Evolutionary conservation across 805 yeast genomes (phyloP).

Genomic region (Barnettozyma siamensis): DNA sequence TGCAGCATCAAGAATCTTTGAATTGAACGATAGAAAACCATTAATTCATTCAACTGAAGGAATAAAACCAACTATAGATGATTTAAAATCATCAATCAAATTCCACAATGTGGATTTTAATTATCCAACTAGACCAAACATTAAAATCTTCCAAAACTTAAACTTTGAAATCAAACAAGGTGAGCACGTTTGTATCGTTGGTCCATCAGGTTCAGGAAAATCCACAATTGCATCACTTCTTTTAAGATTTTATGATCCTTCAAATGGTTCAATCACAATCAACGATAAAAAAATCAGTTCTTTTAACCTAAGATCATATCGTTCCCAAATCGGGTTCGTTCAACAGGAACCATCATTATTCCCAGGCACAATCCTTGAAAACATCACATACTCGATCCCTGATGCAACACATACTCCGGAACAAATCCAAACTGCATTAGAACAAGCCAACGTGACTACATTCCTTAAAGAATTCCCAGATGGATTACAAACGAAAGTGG

Average conservation of each 20-base stretch:
- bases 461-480: conserved; percentile 76
- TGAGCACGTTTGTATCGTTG: conserved; percentile 88
- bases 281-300: conserved; percentile 59
- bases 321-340: conserved; percentile 80
- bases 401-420: conserved; percentile 43
- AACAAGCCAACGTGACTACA: conserved; percentile 64
- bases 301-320: conserved; percentile 64
- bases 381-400: conserved; percentile 66
- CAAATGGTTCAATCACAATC: conserved; percentile 53
- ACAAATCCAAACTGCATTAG: conserved; percentile 54
- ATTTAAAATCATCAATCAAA: conserved; percentile 38
- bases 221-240: conserved; percentile 79
- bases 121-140: conserved; percentile 81
- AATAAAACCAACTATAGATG: conserved; percentile 29
- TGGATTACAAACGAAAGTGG: conserved; percentile 75
- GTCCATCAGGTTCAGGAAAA: conserved; percentile 97
- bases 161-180: conserved; percentile 65
- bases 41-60: conserved; percentile 66
- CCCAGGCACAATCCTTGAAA: conserved; percentile 80
- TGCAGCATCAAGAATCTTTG: conserved; percentile 89
- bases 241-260: conserved; percentile 79
- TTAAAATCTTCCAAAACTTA: conserved; percentile 56
- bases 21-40: conserved; percentile 74
- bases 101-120: conserved; percentile 62
- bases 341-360: conserved; percentile 90